Conservation (phyloP, 2,329 filamentous ascomycete species). For the Podosphaera fusca region DNA sequence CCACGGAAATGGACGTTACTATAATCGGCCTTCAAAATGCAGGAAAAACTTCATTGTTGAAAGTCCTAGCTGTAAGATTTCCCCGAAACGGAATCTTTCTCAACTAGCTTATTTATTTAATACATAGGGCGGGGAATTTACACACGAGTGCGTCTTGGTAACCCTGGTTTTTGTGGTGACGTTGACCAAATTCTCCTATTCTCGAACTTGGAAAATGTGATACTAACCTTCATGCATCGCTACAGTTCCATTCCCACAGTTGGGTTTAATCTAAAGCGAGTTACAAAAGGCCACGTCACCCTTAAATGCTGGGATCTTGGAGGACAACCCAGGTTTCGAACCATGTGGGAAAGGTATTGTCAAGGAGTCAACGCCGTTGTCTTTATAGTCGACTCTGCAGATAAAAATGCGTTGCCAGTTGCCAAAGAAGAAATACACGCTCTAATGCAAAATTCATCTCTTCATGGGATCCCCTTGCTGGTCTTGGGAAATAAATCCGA, state of each 20-base stretch:
- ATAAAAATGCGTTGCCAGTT: constrained; percentile 54
- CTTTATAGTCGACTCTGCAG: constrained; percentile 93
- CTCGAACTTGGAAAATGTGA: background rate
- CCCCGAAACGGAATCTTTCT: background rate
- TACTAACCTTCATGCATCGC: constrained; percentile 6
- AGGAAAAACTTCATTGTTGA: constrained; percentile 84
- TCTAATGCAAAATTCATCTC: constrained; percentile 59
- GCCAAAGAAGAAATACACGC: constrained; percentile 84
- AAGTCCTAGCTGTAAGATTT: constrained; percentile 72
- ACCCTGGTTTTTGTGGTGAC: background rate
- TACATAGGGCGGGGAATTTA: constrained; percentile 82
- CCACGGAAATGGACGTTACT: constrained; percentile 98
- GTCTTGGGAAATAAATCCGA: constrained; percentile 97
- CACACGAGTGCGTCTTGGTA: constrained; percentile 61
- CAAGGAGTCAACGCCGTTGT: constrained; percentile 93
- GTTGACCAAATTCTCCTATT: background rate
- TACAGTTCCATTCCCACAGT: constrained; percentile 89
- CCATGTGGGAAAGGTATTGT: constrained; percentile 99
- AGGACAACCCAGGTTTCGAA: constrained; percentile 85
- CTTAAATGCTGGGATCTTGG: constrained; percentile 98
- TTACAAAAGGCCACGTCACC: constrained; percentile 94
- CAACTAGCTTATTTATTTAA: constrained; percentile 1
- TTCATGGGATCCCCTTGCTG: constrained; percentile 76
- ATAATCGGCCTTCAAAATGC: constrained; percentile 98
- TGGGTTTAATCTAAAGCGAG: constrained; percentile 96